Percentiles rank a stretch among this genome's conserved stretches.
Conservation (phyloP, 208 protist genomes). For the Dictyostelium gargantuum region DNA sequence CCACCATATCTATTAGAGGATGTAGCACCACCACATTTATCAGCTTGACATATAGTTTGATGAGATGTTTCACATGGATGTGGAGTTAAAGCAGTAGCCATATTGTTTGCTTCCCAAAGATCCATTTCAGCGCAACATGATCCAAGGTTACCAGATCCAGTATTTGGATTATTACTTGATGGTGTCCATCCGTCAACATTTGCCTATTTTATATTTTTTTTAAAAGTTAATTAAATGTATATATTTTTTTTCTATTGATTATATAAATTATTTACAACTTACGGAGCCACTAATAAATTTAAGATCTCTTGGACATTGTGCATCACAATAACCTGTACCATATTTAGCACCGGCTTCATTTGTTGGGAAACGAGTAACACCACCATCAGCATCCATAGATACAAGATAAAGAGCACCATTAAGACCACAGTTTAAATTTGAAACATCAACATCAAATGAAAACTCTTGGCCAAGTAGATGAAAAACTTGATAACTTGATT, state of each 20-base stretch:
- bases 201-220: slow-evolving; percentile 19
- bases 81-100: slow-evolving; percentile 65
- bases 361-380: neutral
- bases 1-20: slow-evolving; percentile 55
- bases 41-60: slow-evolving; percentile 20
- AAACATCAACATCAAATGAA: slow-evolving; percentile 76
- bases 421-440: slow-evolving; percentile 66
- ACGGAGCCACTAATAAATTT: slow-evolving; percentile 70
- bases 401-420: slow-evolving; percentile 77
- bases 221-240: neutral
- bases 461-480: slow-evolving; percentile 71
- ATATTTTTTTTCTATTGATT: neutral
- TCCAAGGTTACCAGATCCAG: slow-evolving; percentile 50
- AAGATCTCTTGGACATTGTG: slow-evolving; percentile 77
- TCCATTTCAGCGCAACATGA: slow-evolving; percentile 77
- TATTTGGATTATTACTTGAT: slow-evolving; percentile 41
- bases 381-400: slow-evolving; percentile 72
- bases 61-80: slow-evolving; percentile 44
- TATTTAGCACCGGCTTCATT: slow-evolving; percentile 72
- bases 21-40: slow-evolving; percentile 40
- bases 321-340: slow-evolving; percentile 79
- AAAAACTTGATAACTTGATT: slow-evolving; percentile 71
- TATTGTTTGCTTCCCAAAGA: slow-evolving; percentile 74
- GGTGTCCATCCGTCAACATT: slow-evolving; percentile 42
- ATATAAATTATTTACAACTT: neutral